Percentiles rank a stretch among this genome's conserved stretches.
phyloP scores from a whole-genome alignment of 176 grass and related monocot genomes.

The Lolium multiflorum region DNA sequence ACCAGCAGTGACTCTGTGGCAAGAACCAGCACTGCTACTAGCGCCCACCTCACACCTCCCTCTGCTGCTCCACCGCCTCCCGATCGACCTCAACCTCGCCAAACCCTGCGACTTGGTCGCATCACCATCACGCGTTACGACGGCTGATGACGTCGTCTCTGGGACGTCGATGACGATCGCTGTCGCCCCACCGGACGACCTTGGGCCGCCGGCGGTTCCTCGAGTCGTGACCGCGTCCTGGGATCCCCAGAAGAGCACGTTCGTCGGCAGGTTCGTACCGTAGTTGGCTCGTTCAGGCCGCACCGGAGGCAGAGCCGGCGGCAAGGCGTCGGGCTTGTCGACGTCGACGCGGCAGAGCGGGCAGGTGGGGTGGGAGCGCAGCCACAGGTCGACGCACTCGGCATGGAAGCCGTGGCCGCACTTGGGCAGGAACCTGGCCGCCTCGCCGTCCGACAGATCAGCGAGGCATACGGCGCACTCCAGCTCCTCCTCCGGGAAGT shows the following conservation, averaged over 20 bases:
- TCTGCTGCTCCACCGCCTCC: conserved; percentile 46
- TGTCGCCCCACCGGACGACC: conserved; percentile 38
- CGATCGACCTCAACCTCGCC: conserved; percentile 40
- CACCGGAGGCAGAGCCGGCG: conserved; percentile 50
- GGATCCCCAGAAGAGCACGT: conserved; percentile 65
- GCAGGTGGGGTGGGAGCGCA: conserved; percentile 69
- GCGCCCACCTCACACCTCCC: conserved; percentile 44
- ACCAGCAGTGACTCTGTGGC: conserved; percentile 34
- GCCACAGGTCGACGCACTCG: conserved; percentile 69
- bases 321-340: conserved; percentile 39
- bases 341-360: conserved; percentile 74
- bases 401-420: conserved; percentile 81
- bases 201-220: background rate
- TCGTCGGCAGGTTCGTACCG: conserved; percentile 58
- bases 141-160: conserved; percentile 43
- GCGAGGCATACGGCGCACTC: conserved; percentile 77
- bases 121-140: conserved; percentile 6
- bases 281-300: conserved; percentile 64
- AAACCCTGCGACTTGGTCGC: background rate
- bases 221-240: conserved; percentile 19
- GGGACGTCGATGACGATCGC: conserved; percentile 62
- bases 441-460: conserved; percentile 68
- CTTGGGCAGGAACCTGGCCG: conserved; percentile 47
- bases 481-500: conserved; percentile 37
- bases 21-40: conserved; percentile 43